A percentile compares a stretch with the other conserved stretches of the same genome.
These are phyloP conservation scores for Imleria badia DNA, from an alignment of 768 basidiomycete species.

Conservation along the genomic window DNA sequence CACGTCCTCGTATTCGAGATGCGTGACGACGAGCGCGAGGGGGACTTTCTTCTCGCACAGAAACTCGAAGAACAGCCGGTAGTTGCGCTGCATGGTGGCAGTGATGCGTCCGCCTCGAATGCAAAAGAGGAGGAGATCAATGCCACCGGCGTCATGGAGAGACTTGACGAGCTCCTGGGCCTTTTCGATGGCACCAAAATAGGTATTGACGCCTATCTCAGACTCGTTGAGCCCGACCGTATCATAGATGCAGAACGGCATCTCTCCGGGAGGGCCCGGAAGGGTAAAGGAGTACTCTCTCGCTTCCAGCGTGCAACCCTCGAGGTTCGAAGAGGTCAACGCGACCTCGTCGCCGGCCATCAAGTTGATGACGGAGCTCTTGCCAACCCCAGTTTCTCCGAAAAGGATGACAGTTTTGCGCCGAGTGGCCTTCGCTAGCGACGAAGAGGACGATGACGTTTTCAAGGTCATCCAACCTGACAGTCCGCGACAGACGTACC, in stretches of 20 bases:
- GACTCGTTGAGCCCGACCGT: conserved; percentile 12
- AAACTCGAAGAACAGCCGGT: conserved; percentile 14
- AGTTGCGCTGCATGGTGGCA: conserved; percentile 3
- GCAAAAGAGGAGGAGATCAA: conserved; percentile 19
- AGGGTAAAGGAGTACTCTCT: conserved; percentile 2
- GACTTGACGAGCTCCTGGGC: conserved; percentile 4
- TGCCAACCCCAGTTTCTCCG: conserved; percentile 8
- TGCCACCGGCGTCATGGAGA: conserved; percentile 2
- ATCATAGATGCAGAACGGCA: conserved; percentile 1
- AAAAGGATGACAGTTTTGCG: conserved; percentile 7
- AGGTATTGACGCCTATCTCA: conserved; percentile 1
- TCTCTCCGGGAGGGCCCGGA: background rate
- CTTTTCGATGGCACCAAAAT: conserved; percentile 9
- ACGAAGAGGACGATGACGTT: too few species aligned
- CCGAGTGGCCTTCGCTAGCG: background rate
- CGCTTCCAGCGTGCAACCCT: background rate
- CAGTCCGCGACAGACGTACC: background rate
- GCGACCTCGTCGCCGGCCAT: background rate
- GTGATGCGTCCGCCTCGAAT: conserved; percentile 8
- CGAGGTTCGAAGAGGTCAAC: background rate
- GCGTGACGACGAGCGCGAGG: conserved; percentile 12
- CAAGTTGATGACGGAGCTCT: conserved; percentile 12
- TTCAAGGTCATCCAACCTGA: background rate
- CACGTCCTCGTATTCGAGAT: conserved; percentile 1
- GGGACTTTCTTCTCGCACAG: conserved; percentile 8